These are phyloP conservation scores for Panaeolus cyanescens DNA, from an alignment of 768 basidiomycete genomes.

Conservation along the genomic window DNA sequence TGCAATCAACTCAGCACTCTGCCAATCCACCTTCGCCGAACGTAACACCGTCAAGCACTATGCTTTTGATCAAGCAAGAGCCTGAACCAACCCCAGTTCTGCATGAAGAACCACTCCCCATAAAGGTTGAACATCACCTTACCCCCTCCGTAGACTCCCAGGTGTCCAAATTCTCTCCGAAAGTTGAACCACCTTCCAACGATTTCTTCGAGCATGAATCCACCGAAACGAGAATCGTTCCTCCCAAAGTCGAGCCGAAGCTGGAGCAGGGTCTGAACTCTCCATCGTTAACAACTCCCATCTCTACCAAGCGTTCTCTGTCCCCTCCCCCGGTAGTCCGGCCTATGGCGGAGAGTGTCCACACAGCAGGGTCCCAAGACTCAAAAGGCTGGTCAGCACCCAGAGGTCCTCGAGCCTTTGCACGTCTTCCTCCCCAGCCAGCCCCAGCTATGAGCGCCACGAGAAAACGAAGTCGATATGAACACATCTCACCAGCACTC, in stretches of 20 bases:
- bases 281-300: neutral
- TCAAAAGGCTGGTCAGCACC: conserved; percentile 38
- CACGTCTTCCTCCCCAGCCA: conserved; percentile 20
- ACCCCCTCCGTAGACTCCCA: neutral
- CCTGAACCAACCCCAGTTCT: neutral
- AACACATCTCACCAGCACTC: neutral
- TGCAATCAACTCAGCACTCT: neutral
- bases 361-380: conserved; percentile 13
- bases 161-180: neutral
- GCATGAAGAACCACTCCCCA: neutral
- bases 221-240: neutral
- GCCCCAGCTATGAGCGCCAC: conserved; percentile 8
- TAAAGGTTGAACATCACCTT: neutral
- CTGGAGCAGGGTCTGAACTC: neutral
- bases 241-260: neutral
- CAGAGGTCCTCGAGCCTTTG: conserved; percentile 34
- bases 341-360: neutral
- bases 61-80: neutral
- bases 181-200: neutral
- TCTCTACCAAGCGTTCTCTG: neutral
- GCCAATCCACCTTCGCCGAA: neutral
- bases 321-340: neutral
- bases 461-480: conserved; percentile 1
- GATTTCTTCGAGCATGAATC: neutral
- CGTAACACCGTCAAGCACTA: neutral